Percentiles rank a stretch among this genome's conserved stretches.
Conservation (phyloP, 2,329 filamentous ascomycete genomes). For the Pseudocercospora pini-densiflorae region DNA sequence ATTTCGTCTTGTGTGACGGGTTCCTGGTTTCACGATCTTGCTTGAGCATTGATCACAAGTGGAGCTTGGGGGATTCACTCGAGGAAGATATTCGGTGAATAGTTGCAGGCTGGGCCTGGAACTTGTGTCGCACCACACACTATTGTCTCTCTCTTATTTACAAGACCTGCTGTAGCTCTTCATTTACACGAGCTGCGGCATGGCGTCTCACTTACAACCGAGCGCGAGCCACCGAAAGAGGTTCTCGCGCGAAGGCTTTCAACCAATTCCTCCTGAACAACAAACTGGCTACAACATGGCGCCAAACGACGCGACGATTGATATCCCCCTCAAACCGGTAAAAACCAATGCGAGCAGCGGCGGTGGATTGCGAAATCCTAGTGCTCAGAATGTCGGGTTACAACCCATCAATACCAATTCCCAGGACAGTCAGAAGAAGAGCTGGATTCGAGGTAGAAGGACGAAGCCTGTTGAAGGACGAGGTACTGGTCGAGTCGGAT, state of each 20-base stretch:
- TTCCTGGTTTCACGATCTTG: background rate
- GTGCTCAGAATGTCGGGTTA: slow-evolving; percentile 39
- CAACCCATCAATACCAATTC: slow-evolving; percentile 32
- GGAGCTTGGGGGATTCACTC: background rate
- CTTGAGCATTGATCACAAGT: too few relatives aligned
- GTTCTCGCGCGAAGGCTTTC: slow-evolving; percentile 39
- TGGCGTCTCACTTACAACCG: slow-evolving; percentile 27
- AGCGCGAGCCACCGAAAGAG: slow-evolving; percentile 27
- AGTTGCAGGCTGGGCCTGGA: slow-evolving; percentile 6
- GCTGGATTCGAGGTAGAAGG: slow-evolving; percentile 43
- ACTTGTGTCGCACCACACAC: background rate
- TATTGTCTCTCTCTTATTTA: background rate
- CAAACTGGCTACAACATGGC: slow-evolving; percentile 28
- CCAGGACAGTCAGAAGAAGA: slow-evolving; percentile 41
- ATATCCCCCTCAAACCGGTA: slow-evolving; percentile 65
- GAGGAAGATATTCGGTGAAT: background rate
- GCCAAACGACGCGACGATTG: slow-evolving; percentile 59
- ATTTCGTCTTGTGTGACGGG: background rate
- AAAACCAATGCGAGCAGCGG: slow-evolving; percentile 52
- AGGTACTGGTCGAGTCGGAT: slow-evolving; percentile 35
- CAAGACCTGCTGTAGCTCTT: background rate
- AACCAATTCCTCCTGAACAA: slow-evolving; percentile 30
- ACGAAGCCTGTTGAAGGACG: slow-evolving; percentile 41
- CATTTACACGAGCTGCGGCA: slow-evolving; percentile 11
- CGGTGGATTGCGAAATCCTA: slow-evolving; percentile 45